phyloP scores from a whole-genome alignment of 1,284 basidiomycete species.

The Ganoderma sp. region DNA sequence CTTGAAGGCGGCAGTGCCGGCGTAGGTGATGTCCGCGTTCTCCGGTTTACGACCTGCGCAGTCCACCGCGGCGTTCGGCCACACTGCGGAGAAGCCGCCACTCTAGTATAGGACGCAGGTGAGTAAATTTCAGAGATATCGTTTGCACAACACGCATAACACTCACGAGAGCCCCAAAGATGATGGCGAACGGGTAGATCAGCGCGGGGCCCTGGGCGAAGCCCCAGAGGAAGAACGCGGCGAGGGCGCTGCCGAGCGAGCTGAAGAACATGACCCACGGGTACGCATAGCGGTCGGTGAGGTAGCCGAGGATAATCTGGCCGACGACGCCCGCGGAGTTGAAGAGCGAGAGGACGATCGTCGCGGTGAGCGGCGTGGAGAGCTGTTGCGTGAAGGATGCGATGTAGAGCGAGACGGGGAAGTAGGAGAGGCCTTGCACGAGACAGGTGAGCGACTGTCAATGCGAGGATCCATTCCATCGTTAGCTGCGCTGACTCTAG shows the following conservation, averaged over 20 bases:
- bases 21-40: conserved; percentile 37
- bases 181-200: conserved; percentile 37
- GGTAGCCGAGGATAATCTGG: conserved; percentile 36
- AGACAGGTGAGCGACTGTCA: conserved; percentile 32
- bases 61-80: conserved; percentile 38
- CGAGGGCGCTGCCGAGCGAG: conserved; percentile 36
- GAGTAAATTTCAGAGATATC: background rate
- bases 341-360: conserved; percentile 38
- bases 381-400: conserved; percentile 37
- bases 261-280: conserved; percentile 38
- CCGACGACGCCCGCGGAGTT: conserved; percentile 38
- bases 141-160: background rate
- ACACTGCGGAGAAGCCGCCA: conserved; percentile 38
- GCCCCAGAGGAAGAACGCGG: conserved; percentile 40
- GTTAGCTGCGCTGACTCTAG: background rate
- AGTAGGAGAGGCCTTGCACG: conserved; percentile 39
- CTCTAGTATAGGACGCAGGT: conserved; percentile 25
- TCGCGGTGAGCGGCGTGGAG: conserved; percentile 37
- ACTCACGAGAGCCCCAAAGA: conserved; percentile 39
- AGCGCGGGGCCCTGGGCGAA: conserved; percentile 36
- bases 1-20: conserved; percentile 34
- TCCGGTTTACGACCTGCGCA: conserved; percentile 36
- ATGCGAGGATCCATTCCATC: background rate
- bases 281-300: conserved; percentile 38
- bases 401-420: conserved; percentile 41